Evolutionary conservation across 108 stramenopile genomes (phyloP), one percentile per base, ranked within the genome.

Genomic region (Craspedostauros australis): DNA sequence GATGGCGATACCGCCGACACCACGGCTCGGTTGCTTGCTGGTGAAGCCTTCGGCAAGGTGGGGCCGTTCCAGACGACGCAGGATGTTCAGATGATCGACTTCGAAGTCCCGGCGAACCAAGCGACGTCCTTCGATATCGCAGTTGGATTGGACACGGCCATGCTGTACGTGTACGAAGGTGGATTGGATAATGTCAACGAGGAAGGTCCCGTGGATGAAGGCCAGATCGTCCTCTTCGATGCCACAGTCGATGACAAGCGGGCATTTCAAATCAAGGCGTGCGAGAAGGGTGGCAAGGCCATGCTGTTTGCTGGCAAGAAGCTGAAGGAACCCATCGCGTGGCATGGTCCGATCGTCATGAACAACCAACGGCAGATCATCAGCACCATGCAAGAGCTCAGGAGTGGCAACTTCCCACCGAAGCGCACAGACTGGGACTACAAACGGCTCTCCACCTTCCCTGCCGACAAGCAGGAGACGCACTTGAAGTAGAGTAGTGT

Each of bases 261-360:
- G 23, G 29, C 7, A 21, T 15, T 52, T 6, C 33, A 60, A 43
- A 14, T 43, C 15, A 20, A 7, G 14, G 15, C 37, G 19, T 29
- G 57, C 5, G 33, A 11, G 8, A 55, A 53, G 19, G 31, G 42
- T 4, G 66, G 62, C 12, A 39, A 44, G 0, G 68, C 36, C 24
- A 51, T 74, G 50, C 45, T 74, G 19, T 74, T 74, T 50, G 73
- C 73, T 7, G 73, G 73, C 0, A 64, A 69, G 39, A 74, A 74
- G 51, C 45, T 74, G 20, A 57, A 54, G 32, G 62, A 68, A 46
- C 67, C 70, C 57, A 69, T 74, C 27, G 62, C 63, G 22, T 74
- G 73, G 73, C 73, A 60, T 54, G 73, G 73, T 24, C 67, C 73
- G 14, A 74, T 74, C 25, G 73, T 74, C 40, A 69, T 74, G 73